Evolutionary conservation across 306 rosid genomes (phyloP).

Genomic region (Ormosia emarginata): DNA sequence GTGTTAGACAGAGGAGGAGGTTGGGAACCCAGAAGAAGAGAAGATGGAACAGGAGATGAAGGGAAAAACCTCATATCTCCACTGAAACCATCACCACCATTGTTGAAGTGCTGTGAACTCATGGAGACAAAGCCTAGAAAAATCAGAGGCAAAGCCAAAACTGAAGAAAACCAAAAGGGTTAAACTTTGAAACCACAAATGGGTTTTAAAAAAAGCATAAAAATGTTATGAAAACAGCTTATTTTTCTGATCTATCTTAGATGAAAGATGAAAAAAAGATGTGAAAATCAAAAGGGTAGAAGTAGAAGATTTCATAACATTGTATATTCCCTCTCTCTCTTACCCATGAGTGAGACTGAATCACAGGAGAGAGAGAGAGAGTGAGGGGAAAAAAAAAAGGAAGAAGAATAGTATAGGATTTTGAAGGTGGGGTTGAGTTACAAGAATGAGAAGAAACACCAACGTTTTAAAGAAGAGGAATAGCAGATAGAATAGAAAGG

Average conservation of each 20-base stretch:
- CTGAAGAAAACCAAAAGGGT: background rate
- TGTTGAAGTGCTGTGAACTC: conserved; percentile 37
- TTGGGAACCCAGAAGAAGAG: conserved; percentile 4
- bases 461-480: conserved; percentile 25
- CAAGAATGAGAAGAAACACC: conserved; percentile 15
- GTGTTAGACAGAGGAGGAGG: conserved; percentile 7
- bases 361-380: conserved; percentile 17
- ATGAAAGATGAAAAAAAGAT: background rate
- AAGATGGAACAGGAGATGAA: conserved; percentile 10
- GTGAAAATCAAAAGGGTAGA: background rate
- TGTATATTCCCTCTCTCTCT: conserved; percentile 17
- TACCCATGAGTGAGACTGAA: conserved; percentile 1
- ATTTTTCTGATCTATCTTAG: background rate
- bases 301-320: background rate
- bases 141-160: background rate
- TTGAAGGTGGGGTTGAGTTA: conserved; percentile 13
- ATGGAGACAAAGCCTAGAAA: conserved; percentile 13
- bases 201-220: background rate
- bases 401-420: background rate
- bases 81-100: conserved; percentile 16
- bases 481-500: background rate
- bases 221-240: background rate
- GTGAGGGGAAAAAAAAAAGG: background rate
- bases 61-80: conserved; percentile 31
- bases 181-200: conserved; percentile 4